Evolutionary conservation across 345 rosid species (phyloP).

Genomic region (Bruguiera sexangula): DNA sequence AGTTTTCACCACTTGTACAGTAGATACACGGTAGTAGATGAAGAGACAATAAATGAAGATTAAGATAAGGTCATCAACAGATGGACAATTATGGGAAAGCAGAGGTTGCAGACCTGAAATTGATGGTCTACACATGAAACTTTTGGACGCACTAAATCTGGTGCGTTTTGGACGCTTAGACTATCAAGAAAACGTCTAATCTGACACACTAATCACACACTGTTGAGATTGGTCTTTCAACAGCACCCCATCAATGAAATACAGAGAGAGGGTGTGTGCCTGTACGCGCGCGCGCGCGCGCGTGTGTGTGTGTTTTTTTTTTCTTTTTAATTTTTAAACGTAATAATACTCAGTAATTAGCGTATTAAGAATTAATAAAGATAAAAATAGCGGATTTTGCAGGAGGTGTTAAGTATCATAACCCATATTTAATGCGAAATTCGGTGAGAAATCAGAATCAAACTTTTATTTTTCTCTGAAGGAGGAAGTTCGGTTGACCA

Average conservation of each 20-base stretch:
- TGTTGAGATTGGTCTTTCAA: conserved; percentile 9
- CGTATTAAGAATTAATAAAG: no score
- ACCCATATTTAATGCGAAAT: no score
- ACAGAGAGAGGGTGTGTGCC: not conserved
- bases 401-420: no score
- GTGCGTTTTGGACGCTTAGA: no score
- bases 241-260: conserved; percentile 2
- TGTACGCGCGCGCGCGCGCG: not conserved
- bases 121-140: not conserved
- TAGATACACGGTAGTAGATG: conserved; percentile 5
- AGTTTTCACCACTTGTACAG: conserved; percentile 30
- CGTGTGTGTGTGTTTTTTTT: not conserved
- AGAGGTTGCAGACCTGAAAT: conserved; percentile 25
- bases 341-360: no score
- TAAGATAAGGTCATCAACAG: conserved; percentile 25
- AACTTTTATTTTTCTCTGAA: no score
- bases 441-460: no score
- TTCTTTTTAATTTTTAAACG: no score
- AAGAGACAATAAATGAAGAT: conserved; percentile 20
- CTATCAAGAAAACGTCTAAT: not conserved
- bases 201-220: not conserved
- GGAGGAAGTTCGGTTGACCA: no score
- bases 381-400: no score
- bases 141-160: no score
- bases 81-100: conserved; percentile 32